These are phyloP conservation scores for Wallacemonas sp. DNA, from an alignment of 208 protist genomes.

Conservation along the genomic window DNA sequence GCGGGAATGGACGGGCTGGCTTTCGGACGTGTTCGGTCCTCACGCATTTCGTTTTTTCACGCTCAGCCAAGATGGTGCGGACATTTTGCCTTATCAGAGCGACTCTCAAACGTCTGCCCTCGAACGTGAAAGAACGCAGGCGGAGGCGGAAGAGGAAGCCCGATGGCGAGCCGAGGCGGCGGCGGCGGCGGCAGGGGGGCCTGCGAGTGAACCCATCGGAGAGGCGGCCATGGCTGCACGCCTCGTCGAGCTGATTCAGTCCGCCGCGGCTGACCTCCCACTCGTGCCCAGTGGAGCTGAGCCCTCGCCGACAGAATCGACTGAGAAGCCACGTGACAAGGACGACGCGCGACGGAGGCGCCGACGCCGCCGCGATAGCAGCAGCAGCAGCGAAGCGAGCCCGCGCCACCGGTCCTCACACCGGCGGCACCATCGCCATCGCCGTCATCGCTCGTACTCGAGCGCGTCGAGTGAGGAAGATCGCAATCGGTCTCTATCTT, in stretches of 20 bases:
- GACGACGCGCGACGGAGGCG: background rate
- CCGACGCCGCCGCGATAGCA: background rate
- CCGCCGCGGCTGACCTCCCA: background rate
- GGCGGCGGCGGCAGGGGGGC: background rate
- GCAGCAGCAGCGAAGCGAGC: background rate
- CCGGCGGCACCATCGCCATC: slow-evolving; percentile 9
- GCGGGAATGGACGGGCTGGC: slow-evolving; percentile 33
- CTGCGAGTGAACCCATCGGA: background rate
- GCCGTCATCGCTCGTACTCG: background rate
- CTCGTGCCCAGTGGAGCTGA: too few relatives aligned
- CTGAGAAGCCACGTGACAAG: background rate
- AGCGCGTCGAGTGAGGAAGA: background rate
- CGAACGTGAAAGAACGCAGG: slow-evolving; percentile 3
- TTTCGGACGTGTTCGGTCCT: slow-evolving; percentile 54
- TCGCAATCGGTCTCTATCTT: too few relatives aligned
- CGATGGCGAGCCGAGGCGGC: slow-evolving; percentile 3
- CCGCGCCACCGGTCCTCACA: background rate
- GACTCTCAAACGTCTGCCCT: background rate
- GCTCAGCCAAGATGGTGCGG: slow-evolving; percentile 17
- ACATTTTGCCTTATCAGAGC: background rate
- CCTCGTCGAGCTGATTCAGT: slow-evolving; percentile 4
- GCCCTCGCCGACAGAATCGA: background rate
- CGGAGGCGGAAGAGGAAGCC: slow-evolving; percentile 7
- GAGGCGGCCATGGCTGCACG: background rate
- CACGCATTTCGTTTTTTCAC: slow-evolving; percentile 53